Conservation (phyloP, 345 rosid genomes). For the Heritiera fomes region DNA sequence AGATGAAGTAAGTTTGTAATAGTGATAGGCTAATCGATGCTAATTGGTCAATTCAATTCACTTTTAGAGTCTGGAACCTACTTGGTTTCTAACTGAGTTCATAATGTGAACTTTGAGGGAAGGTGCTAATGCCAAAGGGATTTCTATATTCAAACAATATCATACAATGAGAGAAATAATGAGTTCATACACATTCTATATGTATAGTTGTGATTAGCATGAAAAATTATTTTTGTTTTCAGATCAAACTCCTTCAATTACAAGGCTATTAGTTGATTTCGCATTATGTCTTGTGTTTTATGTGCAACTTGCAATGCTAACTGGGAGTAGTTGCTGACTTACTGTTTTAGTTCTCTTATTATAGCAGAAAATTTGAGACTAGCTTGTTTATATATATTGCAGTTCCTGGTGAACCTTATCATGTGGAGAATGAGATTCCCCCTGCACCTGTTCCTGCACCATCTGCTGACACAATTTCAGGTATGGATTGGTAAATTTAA, state of each 20-base stretch:
- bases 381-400: conserved; percentile 19
- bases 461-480: conserved; percentile 43
- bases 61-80: background rate
- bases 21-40: background rate
- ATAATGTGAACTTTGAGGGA: background rate
- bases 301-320: background rate
- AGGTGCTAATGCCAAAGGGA: background rate
- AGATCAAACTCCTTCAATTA: background rate
- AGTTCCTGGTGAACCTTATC: conserved; percentile 91
- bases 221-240: background rate
- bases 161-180: background rate
- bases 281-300: background rate
- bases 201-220: background rate
- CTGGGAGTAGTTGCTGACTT: background rate
- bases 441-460: conserved; percentile 61
- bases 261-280: background rate
- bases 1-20: background rate
- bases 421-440: conserved; percentile 38
- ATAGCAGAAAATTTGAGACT: background rate
- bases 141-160: background rate
- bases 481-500: conserved; percentile 34
- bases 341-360: background rate
- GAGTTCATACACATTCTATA: background rate
- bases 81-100: background rate
- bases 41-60: background rate